Conservation (phyloP, 306 rosid genomes). For the Vigna radiata region DNA sequence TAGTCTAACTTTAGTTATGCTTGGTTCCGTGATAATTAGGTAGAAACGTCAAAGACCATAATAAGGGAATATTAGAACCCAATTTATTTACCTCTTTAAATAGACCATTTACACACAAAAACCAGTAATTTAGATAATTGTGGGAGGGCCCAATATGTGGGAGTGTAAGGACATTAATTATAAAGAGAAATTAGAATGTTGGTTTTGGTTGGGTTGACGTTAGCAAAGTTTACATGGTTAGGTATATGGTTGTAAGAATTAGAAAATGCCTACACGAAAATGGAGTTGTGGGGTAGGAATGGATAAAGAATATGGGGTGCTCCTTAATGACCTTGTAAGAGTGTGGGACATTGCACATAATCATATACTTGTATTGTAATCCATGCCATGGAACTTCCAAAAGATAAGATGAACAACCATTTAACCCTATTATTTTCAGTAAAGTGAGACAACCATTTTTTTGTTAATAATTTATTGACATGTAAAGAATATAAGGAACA, state of each 20-base stretch:
- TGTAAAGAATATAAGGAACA: neutral
- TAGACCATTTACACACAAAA: too few relatives aligned
- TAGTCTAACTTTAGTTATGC: too few relatives aligned
- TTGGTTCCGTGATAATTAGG: conserved; percentile 37
- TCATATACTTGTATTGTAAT: conserved; percentile 47
- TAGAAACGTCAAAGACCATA: conserved; percentile 53
- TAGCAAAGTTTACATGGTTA: neutral
- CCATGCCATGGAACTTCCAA: neutral
- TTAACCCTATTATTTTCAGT: conserved; percentile 33
- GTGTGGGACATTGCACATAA: conserved; percentile 50
- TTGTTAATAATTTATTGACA: conserved; percentile 33
- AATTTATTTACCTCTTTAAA: too few relatives aligned
- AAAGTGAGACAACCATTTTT: conserved; percentile 48
- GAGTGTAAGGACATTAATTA: conserved; percentile 19
- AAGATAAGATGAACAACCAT: conserved; percentile 20
- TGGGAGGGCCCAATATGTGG: neutral
- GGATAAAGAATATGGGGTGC: conserved; percentile 37
- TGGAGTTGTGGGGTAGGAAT: conserved; percentile 43
- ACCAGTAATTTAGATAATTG: neutral
- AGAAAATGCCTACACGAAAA: conserved; percentile 30
- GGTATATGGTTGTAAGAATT: conserved; percentile 18
- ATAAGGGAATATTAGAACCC: conserved; percentile 22
- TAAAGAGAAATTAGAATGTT: conserved; percentile 33
- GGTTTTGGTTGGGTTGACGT: conserved; percentile 31
- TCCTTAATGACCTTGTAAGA: conserved; percentile 50